Percentiles rank a stretch among this genome's conserved stretches.
Evolutionary conservation across 257 asterid species (phyloP).

Genomic region (Nicotiana sylvestris): DNA sequence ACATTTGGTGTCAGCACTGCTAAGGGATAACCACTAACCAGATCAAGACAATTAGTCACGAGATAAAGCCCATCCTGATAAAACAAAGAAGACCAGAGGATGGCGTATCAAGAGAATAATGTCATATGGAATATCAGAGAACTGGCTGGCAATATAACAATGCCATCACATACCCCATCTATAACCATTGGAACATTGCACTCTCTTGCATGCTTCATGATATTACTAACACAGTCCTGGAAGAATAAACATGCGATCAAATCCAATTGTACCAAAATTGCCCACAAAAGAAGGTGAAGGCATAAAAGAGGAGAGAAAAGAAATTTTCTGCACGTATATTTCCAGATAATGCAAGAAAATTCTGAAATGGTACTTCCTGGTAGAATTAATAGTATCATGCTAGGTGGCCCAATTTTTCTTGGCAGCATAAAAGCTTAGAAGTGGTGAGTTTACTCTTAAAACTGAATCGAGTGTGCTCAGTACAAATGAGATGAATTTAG

Average conservation of each 20-base stretch:
- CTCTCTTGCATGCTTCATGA: slow-evolving; percentile 80
- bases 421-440: not conserved
- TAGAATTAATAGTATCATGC: not conserved
- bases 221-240: slow-evolving; percentile 86
- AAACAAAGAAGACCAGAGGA: slow-evolving; percentile 4
- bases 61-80: slow-evolving; percentile 93
- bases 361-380: not conserved
- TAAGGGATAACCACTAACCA: slow-evolving; percentile 75
- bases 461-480: not conserved
- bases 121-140: slow-evolving; percentile 13
- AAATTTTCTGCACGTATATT: not conserved
- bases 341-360: not conserved
- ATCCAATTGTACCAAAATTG: slow-evolving; percentile 7
- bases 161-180: slow-evolving; percentile 71
- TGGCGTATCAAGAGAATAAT: not conserved
- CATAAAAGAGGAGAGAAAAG: slow-evolving; percentile 3
- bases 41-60: slow-evolving; percentile 71
- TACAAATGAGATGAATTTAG: not conserved
- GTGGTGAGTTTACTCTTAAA: not conserved
- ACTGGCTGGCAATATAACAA: slow-evolving; percentile 9
- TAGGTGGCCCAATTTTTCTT: not conserved
- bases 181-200: slow-evolving; percentile 86
- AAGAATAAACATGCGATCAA: slow-evolving; percentile 14
- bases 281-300: slow-evolving; percentile 14
- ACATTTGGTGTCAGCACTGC: slow-evolving; percentile 94